These are phyloP conservation scores for Xylariaceae sp. DNA, from an alignment of 2,329 filamentous ascomycete species.

Conservation along the genomic window DNA sequence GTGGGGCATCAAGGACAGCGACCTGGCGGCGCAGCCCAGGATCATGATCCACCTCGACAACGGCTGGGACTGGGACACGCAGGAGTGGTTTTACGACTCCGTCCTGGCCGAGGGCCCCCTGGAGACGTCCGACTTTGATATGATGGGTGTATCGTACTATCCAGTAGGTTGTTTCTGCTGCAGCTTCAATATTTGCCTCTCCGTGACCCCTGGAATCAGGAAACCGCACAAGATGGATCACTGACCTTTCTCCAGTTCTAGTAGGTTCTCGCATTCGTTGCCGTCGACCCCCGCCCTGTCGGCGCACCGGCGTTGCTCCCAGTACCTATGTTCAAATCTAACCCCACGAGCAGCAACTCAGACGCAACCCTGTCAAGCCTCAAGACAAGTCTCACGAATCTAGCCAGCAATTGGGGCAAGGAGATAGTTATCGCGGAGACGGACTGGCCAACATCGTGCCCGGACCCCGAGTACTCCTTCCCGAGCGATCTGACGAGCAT, in stretches of 20 bases:
- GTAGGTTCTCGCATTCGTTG: slow-evolving; percentile 7
- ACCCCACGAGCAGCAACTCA: slow-evolving; percentile 27
- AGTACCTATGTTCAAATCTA: neutral
- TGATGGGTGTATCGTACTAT: slow-evolving; percentile 67
- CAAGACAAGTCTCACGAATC: slow-evolving; percentile 45
- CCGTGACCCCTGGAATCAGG: neutral
- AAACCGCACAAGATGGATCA: too few relatives aligned
- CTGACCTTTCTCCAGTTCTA: slow-evolving; percentile 9
- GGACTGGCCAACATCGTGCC: slow-evolving; percentile 61
- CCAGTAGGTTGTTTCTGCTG: slow-evolving; percentile 36
- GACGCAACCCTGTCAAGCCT: slow-evolving; percentile 52
- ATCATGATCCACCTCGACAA: slow-evolving; percentile 72
- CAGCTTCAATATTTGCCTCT: too few relatives aligned
- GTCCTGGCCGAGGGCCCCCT: slow-evolving; percentile 46
- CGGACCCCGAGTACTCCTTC: slow-evolving; percentile 49
- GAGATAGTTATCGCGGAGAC: slow-evolving; percentile 62
- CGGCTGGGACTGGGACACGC: slow-evolving; percentile 63
- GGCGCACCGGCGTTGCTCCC: too few relatives aligned
- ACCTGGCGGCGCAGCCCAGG: slow-evolving; percentile 47
- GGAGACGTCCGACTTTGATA: slow-evolving; percentile 51
- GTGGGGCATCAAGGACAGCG: slow-evolving; percentile 57
- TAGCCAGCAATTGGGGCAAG: slow-evolving; percentile 57
- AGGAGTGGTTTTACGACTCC: slow-evolving; percentile 57
- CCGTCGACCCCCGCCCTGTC: too few relatives aligned
- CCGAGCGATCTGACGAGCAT: slow-evolving; percentile 53